A percentile compares a stretch with the other conserved stretches of the same genome.
phyloP scores from a whole-genome alignment of 2,329 filamentous ascomycete species.

The Penicillium nordicum region DNA sequence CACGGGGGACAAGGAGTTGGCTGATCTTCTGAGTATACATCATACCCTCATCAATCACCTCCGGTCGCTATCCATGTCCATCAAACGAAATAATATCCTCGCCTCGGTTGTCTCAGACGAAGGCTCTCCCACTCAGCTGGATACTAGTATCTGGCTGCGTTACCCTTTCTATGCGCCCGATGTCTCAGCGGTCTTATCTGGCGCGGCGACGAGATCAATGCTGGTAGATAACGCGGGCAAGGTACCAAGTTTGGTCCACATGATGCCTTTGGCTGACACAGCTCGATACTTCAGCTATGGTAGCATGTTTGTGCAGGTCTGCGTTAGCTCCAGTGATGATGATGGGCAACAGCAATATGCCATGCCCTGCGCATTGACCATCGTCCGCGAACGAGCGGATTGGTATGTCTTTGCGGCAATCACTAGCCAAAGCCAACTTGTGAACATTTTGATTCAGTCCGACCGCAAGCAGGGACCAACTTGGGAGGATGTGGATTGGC shows the following conservation, averaged over 20 bases:
- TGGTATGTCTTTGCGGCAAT: slow-evolving; percentile 69
- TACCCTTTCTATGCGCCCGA: slow-evolving; percentile 73
- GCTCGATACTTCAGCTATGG: slow-evolving; percentile 72
- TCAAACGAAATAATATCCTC: slow-evolving; percentile 78
- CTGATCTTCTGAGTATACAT: slow-evolving; percentile 49
- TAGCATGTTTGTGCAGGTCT: slow-evolving; percentile 70
- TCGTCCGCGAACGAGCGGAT: slow-evolving; percentile 67
- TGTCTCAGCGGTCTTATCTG: slow-evolving; percentile 66
- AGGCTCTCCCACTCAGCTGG: slow-evolving; percentile 69
- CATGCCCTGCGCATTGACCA: slow-evolving; percentile 72
- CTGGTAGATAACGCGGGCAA: slow-evolving; percentile 47
- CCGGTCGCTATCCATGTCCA: slow-evolving; percentile 72
- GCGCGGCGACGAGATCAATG: slow-evolving; percentile 46
- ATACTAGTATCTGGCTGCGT: slow-evolving; percentile 76
- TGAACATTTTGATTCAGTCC: slow-evolving; percentile 70
- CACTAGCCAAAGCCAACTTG: slow-evolving; percentile 72
- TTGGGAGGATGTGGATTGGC: slow-evolving; percentile 83
- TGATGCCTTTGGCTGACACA: slow-evolving; percentile 75
- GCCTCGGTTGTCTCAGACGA: slow-evolving; percentile 61
- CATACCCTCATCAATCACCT: slow-evolving; percentile 62
- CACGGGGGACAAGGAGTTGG: slow-evolving; percentile 45
- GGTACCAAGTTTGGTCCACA: slow-evolving; percentile 57
- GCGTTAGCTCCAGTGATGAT: slow-evolving; percentile 66
- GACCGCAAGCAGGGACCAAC: slow-evolving; percentile 65
- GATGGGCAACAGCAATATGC: slow-evolving; percentile 61